Evolutionary conservation across 2,329 filamentous ascomycete genomes (phyloP).

Genomic region (Nemania sp.): DNA sequence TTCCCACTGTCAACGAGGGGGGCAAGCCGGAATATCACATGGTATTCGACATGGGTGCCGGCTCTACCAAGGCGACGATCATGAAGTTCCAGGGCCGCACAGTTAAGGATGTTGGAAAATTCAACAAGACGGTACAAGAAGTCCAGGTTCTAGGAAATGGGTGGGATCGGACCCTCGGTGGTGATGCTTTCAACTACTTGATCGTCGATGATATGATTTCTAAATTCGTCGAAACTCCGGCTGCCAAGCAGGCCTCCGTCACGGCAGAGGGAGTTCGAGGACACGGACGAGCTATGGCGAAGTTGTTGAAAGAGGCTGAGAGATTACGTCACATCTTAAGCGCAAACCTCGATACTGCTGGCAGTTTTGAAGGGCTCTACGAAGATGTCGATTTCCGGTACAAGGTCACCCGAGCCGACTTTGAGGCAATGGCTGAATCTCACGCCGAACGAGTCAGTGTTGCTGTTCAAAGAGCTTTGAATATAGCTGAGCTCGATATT

Average conservation of each 20-base stretch:
- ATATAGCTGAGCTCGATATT: constrained; percentile 71
- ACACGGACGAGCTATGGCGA: constrained; percentile 84
- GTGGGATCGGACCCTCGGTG: constrained; percentile 89
- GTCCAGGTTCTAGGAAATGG: constrained; percentile 84
- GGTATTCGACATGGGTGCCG: constrained; percentile 97
- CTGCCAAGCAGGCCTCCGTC: constrained; percentile 66
- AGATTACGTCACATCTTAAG: constrained; percentile 86
- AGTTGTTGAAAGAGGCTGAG: constrained; percentile 92
- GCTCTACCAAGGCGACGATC: constrained; percentile 87
- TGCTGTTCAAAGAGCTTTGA: constrained; percentile 75
- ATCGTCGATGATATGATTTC: constrained; percentile 87
- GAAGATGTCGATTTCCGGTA: constrained; percentile 94
- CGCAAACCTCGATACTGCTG: constrained; percentile 81
- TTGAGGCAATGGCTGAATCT: constrained; percentile 74
- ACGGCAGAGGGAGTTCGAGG: constrained; percentile 65
- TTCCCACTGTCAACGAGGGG: constrained; percentile 80
- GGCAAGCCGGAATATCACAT: constrained; percentile 88
- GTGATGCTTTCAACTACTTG: constrained; percentile 83
- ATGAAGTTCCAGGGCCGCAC: constrained; percentile 85
- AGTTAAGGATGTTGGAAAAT: constrained; percentile 89
- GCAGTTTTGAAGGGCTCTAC: constrained; percentile 85
- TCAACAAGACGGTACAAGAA: constrained; percentile 96
- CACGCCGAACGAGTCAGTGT: constrained; percentile 69
- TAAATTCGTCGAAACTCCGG: constrained; percentile 73
- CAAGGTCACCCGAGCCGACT: constrained; percentile 77